Base-by-base conservation (phyloP, 2,329 filamentous ascomycete species). In the Pseudogymnoascus sp. region DNA sequence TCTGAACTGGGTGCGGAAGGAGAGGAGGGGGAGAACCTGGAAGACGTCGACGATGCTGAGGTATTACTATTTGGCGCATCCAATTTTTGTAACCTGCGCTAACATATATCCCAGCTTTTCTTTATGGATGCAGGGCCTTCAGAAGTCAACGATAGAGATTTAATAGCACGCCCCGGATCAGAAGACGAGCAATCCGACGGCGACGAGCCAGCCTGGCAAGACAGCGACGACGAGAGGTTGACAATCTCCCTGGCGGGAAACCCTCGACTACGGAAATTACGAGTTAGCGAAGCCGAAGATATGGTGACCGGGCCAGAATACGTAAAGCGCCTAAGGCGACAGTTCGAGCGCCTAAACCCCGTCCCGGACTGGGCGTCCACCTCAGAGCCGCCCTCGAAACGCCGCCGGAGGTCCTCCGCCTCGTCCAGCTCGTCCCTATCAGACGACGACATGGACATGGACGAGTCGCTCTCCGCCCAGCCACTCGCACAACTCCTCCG, bases 171-270 rank as follows among this genome's bases (percentile, higher is more conserved):
- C 41, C 11, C 41, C n/a, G 39, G 65, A 14, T 65, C 65, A 1
- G 66, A 70, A 10, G 76, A 77, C 1, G 75, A 79, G 21, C 73
- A 75, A 21, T 77, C 77, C 34, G 76, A 74, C 36, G 76, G 77
- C 68, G 79, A 82, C 45, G 79, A 80, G 19, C 82, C 88, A 2
- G 90, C 86, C 1, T 99, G 95, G 95, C 87, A 93, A 69, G 95
- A 99, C 74, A 98, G 93, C 75, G 95, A 99, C 71, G 95, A 99
- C 73, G 95, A 98, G 73, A 85, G 90, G 63, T 79, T 97, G 67
- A 85, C 86, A 6, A 83, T 99, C 60, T 98, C 93, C 13, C 82
- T 99, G 41, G 89, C 91, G 3, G 84, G 85, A 25, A 86, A 88
- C 51, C 84, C 86, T 60, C 84, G 90, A 68, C 76, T 97, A 73